A percentile compares a stretch with the other conserved stretches of the same genome.
phyloP scores from a whole-genome alignment of 306 rosid species.

The Casuarina cunninghamiana region DNA sequence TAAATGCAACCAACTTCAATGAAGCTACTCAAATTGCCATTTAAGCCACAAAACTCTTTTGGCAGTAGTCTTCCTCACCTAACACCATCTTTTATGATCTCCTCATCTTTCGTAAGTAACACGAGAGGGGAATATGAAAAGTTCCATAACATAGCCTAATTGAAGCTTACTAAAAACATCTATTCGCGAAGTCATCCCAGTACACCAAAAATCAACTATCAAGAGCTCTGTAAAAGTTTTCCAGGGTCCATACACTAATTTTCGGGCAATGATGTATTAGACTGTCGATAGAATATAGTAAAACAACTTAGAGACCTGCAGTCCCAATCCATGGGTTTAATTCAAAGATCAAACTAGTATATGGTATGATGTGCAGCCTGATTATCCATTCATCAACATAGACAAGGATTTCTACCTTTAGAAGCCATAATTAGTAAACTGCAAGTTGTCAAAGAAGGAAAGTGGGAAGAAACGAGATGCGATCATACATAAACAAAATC shows the following conservation, averaged over 20 bases:
- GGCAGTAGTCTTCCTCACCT: not conserved
- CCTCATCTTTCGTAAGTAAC: not conserved
- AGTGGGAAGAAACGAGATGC: not conserved
- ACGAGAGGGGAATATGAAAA: too few species aligned
- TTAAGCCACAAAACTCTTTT: not conserved
- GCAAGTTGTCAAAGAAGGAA: slow-evolving; percentile 8
- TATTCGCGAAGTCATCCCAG: not conserved
- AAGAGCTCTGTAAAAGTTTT: not conserved
- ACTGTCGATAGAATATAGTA: not conserved
- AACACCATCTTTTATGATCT: not conserved
- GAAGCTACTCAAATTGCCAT: not conserved
- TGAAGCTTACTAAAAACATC: slow-evolving; percentile 1
- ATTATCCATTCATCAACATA: not conserved
- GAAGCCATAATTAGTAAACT: slow-evolving; percentile 2
- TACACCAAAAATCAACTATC: not conserved
- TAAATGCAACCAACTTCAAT: not conserved
- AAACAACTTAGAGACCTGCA: not conserved
- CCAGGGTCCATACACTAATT: not conserved
- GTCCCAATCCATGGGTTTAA: not conserved
- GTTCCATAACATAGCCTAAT: not conserved
- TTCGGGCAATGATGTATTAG: not conserved
- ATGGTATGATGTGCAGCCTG: not conserved
- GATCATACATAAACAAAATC: not conserved
- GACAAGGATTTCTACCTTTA: not conserved
- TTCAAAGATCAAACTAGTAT: not conserved